Evolutionary conservation across 2,329 filamentous ascomycete species (phyloP).

Genomic region (Colletotrichum orbiculare): DNA sequence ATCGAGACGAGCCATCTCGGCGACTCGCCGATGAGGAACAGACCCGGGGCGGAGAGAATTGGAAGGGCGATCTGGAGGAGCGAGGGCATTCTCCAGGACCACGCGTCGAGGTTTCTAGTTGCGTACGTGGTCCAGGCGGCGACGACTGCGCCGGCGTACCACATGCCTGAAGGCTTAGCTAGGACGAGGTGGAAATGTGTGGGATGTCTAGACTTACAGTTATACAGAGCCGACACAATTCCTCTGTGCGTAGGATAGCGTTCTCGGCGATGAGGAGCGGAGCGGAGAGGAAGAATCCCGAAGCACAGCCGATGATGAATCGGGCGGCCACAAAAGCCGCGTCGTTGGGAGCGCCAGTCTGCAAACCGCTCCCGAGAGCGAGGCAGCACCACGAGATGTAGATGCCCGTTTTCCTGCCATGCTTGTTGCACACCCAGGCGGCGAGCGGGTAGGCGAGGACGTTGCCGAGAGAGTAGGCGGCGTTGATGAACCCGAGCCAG

Average conservation of each 20-base stretch:
- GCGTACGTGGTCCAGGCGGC: slow-evolving; percentile 45
- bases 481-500: too few species aligned
- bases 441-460: too few species aligned
- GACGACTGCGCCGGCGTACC: slow-evolving; percentile 49
- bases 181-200: rapidly evolving
- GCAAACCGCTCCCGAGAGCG: too few species aligned
- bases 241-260: slow-evolving; percentile 45
- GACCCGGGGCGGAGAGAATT: slow-evolving; percentile 43
- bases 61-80: slow-evolving; percentile 59
- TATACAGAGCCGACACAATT: slow-evolving; percentile 19
- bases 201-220: not conserved
- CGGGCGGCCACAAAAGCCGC: too few species aligned
- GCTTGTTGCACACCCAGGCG: too few species aligned
- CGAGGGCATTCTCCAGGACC: slow-evolving; percentile 32
- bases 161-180: slow-evolving; percentile 43
- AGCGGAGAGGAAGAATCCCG: slow-evolving; percentile 41
- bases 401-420: too few species aligned
- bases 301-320: slow-evolving; percentile 43
- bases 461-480: too few species aligned
- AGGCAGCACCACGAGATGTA: too few species aligned
- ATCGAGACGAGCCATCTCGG: slow-evolving; percentile 40
- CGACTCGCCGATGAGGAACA: slow-evolving; percentile 44
- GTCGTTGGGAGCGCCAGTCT: too few species aligned
- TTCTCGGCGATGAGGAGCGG: slow-evolving; percentile 50
- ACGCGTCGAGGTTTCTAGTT: slow-evolving; percentile 17